Evolutionary conservation across 345 rosid genomes (phyloP).

Genomic region (Sisymbrium irio): DNA sequence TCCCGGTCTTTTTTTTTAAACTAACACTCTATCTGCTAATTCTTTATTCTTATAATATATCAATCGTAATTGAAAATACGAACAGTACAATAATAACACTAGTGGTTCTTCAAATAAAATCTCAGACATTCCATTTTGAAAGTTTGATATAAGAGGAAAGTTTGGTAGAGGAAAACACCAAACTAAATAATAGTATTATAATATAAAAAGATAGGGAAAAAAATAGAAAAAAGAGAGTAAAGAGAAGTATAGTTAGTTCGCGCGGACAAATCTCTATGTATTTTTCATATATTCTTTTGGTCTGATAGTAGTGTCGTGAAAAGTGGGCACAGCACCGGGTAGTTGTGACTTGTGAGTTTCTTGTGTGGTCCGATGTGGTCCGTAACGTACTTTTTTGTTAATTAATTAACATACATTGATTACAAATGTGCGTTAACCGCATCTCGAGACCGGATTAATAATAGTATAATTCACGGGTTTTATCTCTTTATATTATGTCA

Average conservation of each 20-base stretch:
- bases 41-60: not conserved
- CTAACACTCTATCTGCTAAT: too few species aligned
- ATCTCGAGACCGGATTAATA: constrained; percentile 8
- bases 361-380: constrained; percentile 32
- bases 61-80: not conserved
- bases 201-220: not conserved
- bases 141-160: constrained; percentile 40
- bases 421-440: constrained; percentile 24
- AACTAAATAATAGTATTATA: not conserved
- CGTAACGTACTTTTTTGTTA: not conserved
- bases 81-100: not conserved
- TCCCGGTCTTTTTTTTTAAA: not conserved
- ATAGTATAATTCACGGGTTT: not conserved
- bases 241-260: constrained; percentile 3
- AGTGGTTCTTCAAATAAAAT: not conserved
- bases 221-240: not conserved
- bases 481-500: not conserved
- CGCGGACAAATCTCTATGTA: constrained; percentile 24
- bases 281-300: constrained; percentile 31
- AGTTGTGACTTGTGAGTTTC: constrained; percentile 11
- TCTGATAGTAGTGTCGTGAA: constrained; percentile 20
- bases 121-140: constrained; percentile 26
- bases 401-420: not conserved
- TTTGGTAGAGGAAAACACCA: constrained; percentile 23
- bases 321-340: constrained; percentile 23